Base-by-base conservation (phyloP, 208 protist genomes). In the Acanthamoeba polyphaga region DNA sequence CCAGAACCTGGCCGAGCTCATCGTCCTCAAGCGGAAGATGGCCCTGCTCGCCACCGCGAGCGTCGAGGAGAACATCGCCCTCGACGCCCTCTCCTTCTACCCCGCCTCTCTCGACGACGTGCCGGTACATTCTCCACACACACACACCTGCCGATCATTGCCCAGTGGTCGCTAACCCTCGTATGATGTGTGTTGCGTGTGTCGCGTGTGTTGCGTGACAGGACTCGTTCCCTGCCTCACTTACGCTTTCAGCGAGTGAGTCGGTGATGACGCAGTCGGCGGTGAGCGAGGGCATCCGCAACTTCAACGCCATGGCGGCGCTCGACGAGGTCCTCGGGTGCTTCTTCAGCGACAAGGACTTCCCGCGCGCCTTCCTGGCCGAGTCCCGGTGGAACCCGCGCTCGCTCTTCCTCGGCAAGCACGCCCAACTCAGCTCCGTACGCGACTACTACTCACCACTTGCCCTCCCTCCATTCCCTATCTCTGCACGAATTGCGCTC, bases 281-380 rank as follows among this genome's bases (percentile, higher is more conserved):
- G n/a, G 29, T 88, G 51, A 58, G 53, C 32, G 80, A 88, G 32
- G 80, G 80, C 24, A 43, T 88, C 13, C 80, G 80, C 49, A 66
- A 88, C 80, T 88, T 88, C 80, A 88, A 88, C 53, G 80, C 80
- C 7, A 27, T 88, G 3, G 80, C 80, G 12, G 43, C 80, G 32
- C 80, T 88, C 29, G 80, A 88, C 24, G 80, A 88, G 49, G 53
- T 88, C 8, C 29, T 66, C 51, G 80, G 13, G 51, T 88, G 80
- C 32, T 88, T 88, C 80, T 46, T 88, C 51, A 64, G 80, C 51
- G 80, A 88, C n/a, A 88, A 88, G 29, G 80, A 88, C 51, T 88
- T 88, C 80, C 80, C 80, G 8, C 80, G 80, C 19, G 46, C 80
- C 17, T 88, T 88, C 53, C 43, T 88, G 3, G 46, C 51, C 17